phyloP scores from a whole-genome alignment of 768 basidiomycete species.

The Lactarius tabidus region DNA sequence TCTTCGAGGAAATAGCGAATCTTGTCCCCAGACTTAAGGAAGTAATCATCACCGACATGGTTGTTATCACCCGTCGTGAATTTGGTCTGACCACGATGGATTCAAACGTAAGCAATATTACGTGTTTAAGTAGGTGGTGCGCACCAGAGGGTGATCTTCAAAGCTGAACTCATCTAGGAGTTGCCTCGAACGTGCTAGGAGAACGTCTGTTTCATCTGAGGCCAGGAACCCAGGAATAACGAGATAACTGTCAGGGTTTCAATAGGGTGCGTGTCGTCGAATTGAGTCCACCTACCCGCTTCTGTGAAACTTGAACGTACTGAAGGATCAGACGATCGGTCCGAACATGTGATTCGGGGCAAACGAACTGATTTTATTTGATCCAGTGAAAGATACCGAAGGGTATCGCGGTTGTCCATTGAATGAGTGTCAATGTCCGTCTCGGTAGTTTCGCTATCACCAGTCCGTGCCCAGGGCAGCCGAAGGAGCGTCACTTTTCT shows the following conservation, averaged over 20 bases:
- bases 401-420: background rate
- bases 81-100: conserved; percentile 55
- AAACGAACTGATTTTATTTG: conserved; percentile 16
- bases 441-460: background rate
- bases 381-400: conserved; percentile 5
- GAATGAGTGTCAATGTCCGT: background rate
- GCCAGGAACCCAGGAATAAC: conserved; percentile 70
- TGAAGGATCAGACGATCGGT: background rate
- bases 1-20: conserved; percentile 94
- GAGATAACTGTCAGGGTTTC: conserved; percentile 55
- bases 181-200: conserved; percentile 67
- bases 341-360: background rate
- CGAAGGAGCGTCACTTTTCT: background rate
- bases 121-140: conserved; percentile 27
- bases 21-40: conserved; percentile 88
- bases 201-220: conserved; percentile 49
- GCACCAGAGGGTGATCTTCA: conserved; percentile 75
- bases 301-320: conserved; percentile 45
- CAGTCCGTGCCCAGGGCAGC: too few relatives aligned
- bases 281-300: conserved; percentile 46
- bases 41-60: conserved; percentile 91
- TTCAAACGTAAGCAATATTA: background rate
- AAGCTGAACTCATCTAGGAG: conserved; percentile 77
- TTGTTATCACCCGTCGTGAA: conserved; percentile 79
- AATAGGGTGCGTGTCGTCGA: background rate